Evolutionary conservation across 2,329 filamentous ascomycete genomes (phyloP).

Genomic region (Triangularia verruculosa): DNA sequence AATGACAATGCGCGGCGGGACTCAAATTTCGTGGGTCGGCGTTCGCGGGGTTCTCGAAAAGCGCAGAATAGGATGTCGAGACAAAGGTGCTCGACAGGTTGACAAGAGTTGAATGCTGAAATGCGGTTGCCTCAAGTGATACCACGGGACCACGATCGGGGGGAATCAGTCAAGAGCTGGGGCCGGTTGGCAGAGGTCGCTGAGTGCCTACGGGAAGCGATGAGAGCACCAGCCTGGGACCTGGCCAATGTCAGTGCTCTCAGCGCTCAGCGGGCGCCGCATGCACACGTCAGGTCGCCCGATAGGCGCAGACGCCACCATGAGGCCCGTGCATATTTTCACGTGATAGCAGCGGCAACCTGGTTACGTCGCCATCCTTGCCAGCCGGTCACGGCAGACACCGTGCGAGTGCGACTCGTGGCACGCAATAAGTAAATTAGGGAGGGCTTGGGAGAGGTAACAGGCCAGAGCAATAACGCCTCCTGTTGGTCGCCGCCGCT

Average conservation of each 20-base stretch:
- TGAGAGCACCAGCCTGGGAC: slow-evolving; percentile 12
- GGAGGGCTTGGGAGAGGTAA: not conserved
- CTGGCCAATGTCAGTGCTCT: slow-evolving; percentile 22
- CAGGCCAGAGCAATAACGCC: not conserved
- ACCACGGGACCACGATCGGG: slow-evolving; percentile 16
- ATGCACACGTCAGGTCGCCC: slow-evolving; percentile 24
- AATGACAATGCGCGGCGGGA: slow-evolving; percentile 6
- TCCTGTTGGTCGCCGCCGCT: not conserved
- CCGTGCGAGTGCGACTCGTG: slow-evolving; percentile 3
- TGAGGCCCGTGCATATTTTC: slow-evolving; percentile 16
- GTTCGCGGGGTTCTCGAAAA: not conserved
- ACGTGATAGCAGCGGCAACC: slow-evolving; percentile 20
- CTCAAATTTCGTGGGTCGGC: slow-evolving; percentile 7
- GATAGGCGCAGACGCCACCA: slow-evolving; percentile 8
- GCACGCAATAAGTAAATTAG: not conserved
- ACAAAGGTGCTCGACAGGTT: not conserved
- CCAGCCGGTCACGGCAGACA: slow-evolving; percentile 12
- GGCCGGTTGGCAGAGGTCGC: slow-evolving; percentile 18
- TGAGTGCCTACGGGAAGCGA: slow-evolving; percentile 16
- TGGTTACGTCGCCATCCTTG: slow-evolving; percentile 6
- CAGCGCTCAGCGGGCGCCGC: slow-evolving; percentile 14
- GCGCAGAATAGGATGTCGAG: not conserved
- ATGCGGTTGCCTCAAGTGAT: slow-evolving; percentile 11
- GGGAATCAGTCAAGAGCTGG: slow-evolving; percentile 12
- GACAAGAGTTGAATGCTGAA: slow-evolving; percentile 3